Evolutionary conservation across 805 yeast genomes (phyloP).

Genomic region (Kodamaea lidongshanica): DNA sequence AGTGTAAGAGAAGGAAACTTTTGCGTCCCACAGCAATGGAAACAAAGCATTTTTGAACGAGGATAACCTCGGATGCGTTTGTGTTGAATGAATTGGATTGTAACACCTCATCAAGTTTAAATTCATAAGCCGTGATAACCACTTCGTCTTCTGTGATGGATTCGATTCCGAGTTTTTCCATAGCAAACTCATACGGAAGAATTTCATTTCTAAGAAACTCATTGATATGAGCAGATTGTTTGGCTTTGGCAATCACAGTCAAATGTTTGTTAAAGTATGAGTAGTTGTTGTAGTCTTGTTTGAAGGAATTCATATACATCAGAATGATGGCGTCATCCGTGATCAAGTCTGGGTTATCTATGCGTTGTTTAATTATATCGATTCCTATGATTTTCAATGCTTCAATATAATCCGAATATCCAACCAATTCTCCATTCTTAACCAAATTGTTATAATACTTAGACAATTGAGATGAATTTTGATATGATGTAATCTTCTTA

Average conservation of each 20-base stretch:
- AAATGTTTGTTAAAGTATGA: slow-evolving; percentile 28
- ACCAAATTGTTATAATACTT: slow-evolving; percentile 24
- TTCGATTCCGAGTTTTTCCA: slow-evolving; percentile 33
- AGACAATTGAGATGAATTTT: slow-evolving; percentile 18
- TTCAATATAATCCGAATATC: slow-evolving; percentile 27
- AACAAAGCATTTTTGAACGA: slow-evolving; percentile 49
- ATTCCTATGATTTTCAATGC: slow-evolving; percentile 28
- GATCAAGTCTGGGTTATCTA: slow-evolving; percentile 8
- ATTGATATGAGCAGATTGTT: slow-evolving; percentile 16
- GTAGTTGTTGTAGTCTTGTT: slow-evolving; percentile 32
- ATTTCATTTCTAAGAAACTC: slow-evolving; percentile 26
- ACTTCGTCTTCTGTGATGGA: slow-evolving; percentile 53
- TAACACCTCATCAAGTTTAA: slow-evolving; percentile 49
- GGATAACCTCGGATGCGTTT: slow-evolving; percentile 31
- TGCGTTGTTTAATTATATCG: slow-evolving; percentile 2
- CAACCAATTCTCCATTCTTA: slow-evolving; percentile 27
- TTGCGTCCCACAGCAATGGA: slow-evolving; percentile 56
- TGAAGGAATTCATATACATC: slow-evolving; percentile 26
- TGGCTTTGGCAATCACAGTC: slow-evolving; percentile 21
- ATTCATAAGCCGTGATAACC: slow-evolving; percentile 66
- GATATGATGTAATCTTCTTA: slow-evolving; percentile 16
- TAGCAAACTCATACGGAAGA: slow-evolving; percentile 28
- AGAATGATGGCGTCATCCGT: slow-evolving; percentile 33
- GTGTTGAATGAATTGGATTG: slow-evolving; percentile 24
- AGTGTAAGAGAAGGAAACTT: slow-evolving; percentile 52